Base-by-base conservation (phyloP, 2,329 filamentous ascomycete genomes). In the Chlorencoelia australis region DNA sequence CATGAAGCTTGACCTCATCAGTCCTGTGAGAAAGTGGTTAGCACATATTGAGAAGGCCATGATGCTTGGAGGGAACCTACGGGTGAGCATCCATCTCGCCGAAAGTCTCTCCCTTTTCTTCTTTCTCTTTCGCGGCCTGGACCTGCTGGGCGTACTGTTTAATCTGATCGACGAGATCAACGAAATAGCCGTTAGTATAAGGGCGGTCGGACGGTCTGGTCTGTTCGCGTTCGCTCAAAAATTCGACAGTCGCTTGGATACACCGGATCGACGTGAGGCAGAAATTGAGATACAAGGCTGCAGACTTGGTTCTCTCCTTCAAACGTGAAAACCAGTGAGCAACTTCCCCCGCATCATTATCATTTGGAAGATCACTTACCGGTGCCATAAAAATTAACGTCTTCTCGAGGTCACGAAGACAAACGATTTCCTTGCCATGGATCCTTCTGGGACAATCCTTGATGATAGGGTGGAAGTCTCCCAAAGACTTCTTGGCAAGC, bases 111-210 rank as follows among this genome's bases (percentile, higher is more conserved):
- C 70, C 67, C 45, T 73, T 68, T 43, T 67, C 68, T 54, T 73
- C 68, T 53, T 76, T 77, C 53, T 81, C 73, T 55, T 85, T 79
- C 47, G 79, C 75, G 49, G 79, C 78, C 46, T 80, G 79, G 53
- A 95, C 77, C 59, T 91, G 83, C 53, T 79, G 75, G 43, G 86
- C 88, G 74, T 94, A 94, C 58, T 85, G 75, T 58, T 79, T 76
- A 52, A 95, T 87, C 73, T 95, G 88, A 59, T 93, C 85, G 59
- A 93, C 80, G 43, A 96, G 78, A 66, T 96, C 89, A 65, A 95
- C 81, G 59, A 95, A 95, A 65, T 96, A 96, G 58, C 85, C 85
- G 72, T 83, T 86, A 71, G 81, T 91, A 69, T 95, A 96, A 49
- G 87, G 86, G 53, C 82, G 79, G 62, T 96, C 89, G 62, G 75